phyloP scores from a whole-genome alignment of 2,329 filamentous ascomycete genomes.

The Penicillium vulpinum region DNA sequence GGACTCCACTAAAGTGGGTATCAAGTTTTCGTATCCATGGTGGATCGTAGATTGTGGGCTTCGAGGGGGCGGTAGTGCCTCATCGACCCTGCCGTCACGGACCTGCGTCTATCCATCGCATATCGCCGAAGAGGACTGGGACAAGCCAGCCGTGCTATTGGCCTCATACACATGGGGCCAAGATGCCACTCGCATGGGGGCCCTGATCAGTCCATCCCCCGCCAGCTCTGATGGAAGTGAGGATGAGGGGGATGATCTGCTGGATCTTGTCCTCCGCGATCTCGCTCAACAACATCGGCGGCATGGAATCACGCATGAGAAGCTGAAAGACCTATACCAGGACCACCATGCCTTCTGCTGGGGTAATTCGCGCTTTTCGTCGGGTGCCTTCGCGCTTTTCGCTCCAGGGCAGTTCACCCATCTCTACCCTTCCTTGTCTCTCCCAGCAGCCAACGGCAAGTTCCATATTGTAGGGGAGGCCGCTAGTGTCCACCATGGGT shows the following conservation, averaged over 20 bases:
- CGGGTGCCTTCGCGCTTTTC: neutral
- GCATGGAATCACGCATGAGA: neutral
- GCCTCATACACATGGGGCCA: conserved; percentile 5
- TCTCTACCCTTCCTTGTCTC: neutral
- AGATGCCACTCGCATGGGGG: neutral
- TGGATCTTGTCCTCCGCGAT: neutral
- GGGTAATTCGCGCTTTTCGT: neutral
- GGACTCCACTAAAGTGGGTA: neutral
- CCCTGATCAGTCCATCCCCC: neutral
- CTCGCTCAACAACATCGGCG: neutral
- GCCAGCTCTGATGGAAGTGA: neutral
- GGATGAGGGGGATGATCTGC: neutral
- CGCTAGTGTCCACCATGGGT: conserved; percentile 19
- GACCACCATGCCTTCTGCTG: neutral
- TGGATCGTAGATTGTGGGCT: conserved; percentile 6
- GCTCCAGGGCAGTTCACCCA: neutral
- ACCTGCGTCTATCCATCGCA: conserved; percentile 12
- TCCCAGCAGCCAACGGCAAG: conserved; percentile 2
- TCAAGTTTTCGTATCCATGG: neutral
- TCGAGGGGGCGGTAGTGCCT: conserved; percentile 6
- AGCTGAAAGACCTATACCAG: neutral
- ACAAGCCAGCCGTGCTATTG: neutral
- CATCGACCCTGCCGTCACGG: conserved; percentile 12
- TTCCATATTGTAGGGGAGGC: conserved; percentile 19
- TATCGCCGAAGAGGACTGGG: neutral